Conservation (phyloP, 768 basidiomycete genomes). For the Collybia sordida region DNA sequence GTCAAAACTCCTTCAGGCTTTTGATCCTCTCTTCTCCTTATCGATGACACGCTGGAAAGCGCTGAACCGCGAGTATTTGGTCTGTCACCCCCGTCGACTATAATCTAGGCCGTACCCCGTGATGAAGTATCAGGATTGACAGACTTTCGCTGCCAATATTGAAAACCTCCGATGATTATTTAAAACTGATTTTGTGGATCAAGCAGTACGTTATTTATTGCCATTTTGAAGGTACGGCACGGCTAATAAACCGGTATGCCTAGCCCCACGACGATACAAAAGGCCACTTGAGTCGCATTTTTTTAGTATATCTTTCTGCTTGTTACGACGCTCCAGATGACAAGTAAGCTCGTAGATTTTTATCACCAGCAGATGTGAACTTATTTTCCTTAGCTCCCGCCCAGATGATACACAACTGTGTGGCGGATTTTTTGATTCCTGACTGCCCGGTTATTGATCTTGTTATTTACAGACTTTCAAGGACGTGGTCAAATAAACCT, state of each 20-base stretch:
- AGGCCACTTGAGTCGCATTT: constrained; percentile 5
- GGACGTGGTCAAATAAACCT: constrained; percentile 19
- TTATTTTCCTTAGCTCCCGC: background rate
- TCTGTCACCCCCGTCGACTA: constrained; percentile 7
- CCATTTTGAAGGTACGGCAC: constrained; percentile 8
- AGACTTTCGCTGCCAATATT: constrained; percentile 6
- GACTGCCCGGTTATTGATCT: background rate
- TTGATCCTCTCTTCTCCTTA: constrained; percentile 4
- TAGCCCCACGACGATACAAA: constrained; percentile 15
- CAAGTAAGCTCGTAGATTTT: background rate
- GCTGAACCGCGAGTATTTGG: background rate
- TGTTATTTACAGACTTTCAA: constrained; percentile 26
- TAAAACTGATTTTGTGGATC: constrained; percentile 7
- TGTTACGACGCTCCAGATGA: background rate
- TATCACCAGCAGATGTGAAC: background rate
- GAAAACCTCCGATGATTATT: constrained; percentile 8
- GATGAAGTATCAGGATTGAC: constrained; percentile 7
- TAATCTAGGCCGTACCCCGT: constrained; percentile 10
- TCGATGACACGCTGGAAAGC: constrained; percentile 8
- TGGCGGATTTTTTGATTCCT: background rate
- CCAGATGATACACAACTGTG: constrained; percentile 1
- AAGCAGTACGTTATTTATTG: constrained; percentile 1
- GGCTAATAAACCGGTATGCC: constrained; percentile 2
- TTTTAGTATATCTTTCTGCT: background rate
- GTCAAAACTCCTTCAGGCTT: constrained; percentile 4